phyloP scores from a whole-genome alignment of 441 rosid genomes.

The Lepidium campestre region DNA sequence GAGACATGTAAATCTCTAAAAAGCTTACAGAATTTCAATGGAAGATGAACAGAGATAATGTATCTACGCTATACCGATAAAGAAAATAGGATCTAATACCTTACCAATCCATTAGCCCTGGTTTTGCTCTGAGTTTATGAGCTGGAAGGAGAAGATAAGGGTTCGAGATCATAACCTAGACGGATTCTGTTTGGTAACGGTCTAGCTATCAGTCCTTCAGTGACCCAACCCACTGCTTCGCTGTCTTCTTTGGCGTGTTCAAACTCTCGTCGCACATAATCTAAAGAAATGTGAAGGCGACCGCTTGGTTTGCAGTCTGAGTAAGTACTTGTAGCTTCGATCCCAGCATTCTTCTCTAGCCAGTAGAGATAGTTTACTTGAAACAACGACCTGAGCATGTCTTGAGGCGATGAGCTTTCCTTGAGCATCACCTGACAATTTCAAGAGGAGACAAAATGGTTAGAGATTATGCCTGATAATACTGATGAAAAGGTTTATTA shows the following conservation, averaged over 20 bases:
- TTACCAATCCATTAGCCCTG: not conserved
- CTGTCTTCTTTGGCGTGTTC: conserved; percentile 72
- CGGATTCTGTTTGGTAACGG: conserved; percentile 64
- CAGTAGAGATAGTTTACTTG: conserved; percentile 88
- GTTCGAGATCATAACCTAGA: conserved; percentile 24
- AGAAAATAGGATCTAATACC: not conserved
- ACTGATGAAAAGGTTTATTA: not conserved
- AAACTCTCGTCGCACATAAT: conserved; percentile 79
- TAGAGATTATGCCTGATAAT: not conserved
- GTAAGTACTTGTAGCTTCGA: conserved; percentile 45
- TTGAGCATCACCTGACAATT: conserved; percentile 75
- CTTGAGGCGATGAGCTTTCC: conserved; percentile 68
- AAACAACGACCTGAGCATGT: conserved; percentile 90
- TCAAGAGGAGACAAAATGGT: not conserved
- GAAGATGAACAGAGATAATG: conserved; percentile 2
- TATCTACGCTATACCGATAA: not conserved
- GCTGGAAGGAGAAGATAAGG: conserved; percentile 15
- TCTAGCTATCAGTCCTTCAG: conserved; percentile 87
- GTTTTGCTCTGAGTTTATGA: conserved; percentile 11
- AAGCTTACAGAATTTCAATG: not conserved
- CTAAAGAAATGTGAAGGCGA: conserved; percentile 68
- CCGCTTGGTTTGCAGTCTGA: conserved; percentile 73
- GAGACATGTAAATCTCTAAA: not conserved
- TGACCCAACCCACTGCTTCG: conserved; percentile 64
- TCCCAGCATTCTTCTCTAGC: conserved; percentile 91